Base-by-base conservation (phyloP, 2,329 filamentous ascomycete genomes). In the Ampelomyces quisqualis region DNA sequence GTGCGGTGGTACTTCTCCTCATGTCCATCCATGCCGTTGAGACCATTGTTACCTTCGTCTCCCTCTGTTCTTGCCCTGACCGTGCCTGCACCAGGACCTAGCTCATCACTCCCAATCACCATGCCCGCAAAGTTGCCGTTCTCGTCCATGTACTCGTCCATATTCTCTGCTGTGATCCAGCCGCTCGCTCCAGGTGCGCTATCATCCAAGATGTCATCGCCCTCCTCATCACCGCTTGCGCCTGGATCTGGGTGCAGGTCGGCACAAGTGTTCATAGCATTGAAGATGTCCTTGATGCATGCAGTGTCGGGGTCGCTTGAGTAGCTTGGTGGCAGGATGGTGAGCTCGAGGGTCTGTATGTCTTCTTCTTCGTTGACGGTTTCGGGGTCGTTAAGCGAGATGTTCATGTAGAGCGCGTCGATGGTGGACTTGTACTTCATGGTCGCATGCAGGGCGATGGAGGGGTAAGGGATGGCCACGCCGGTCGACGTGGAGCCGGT, bases 161-260 rank as follows among this genome's bases (percentile, higher is more conserved):
- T 84, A 58, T 96, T 97, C 41, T 95, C 91, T 7, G 88, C 86
- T 11, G 91, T 97, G 61, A 97, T 90, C 87, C 87, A 91, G 0
- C 86, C 86, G 0, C 80, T 80, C 34, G 85, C 88, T 1, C 86
- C 86, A 0, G 86, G 85, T 66, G 86, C 79, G 0, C 82, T 81
- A 1, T 58, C 65, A 9, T 68, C 71, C 62, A 74, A 26, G 2
- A 48, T 23, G 15, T 50, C 47, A 0, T 77, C 78, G 1, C 79
- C 79, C 2, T 78, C 80, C 1, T 80, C 80, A 0, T 64, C 69
- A 9, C 77, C 79, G 3, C 76, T 79, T 7, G 74, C 71, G n/a
- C 73, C 72, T 0, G 82, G 81, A 54, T 90, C 86, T 0, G 86
- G 86, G 59, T 90, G 83, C 10, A 90, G 71, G 57, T 90, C 85